A percentile compares a stretch with the other conserved stretches of the same genome.
Conservation (phyloP, 805 yeast species). For the Wickerhamiella domercqiae region DNA sequence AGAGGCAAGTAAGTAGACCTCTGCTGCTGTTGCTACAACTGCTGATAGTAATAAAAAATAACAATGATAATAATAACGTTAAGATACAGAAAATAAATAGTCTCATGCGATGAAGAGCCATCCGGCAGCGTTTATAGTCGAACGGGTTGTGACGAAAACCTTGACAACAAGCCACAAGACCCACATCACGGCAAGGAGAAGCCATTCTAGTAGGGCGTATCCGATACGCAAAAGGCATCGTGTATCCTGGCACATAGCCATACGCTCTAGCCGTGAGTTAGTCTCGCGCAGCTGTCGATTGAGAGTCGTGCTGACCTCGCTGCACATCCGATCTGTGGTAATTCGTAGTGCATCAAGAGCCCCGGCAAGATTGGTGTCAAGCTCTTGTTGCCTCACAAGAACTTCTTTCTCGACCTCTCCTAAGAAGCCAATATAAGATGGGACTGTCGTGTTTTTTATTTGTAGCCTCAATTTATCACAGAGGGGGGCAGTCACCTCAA, state of each 20-base stretch:
- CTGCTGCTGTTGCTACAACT: too few relatives aligned
- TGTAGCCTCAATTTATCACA: constrained; percentile 7
- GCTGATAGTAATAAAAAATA: too few relatives aligned
- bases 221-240: constrained; percentile 6
- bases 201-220: constrained; percentile 15
- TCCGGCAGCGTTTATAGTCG: background rate
- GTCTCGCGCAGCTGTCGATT: constrained; percentile 17
- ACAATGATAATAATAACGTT: too few relatives aligned
- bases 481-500: background rate
- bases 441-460: constrained; percentile 10
- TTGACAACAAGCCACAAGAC: constrained; percentile 14
- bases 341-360: constrained; percentile 15
- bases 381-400: constrained; percentile 9
- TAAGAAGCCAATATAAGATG: constrained; percentile 13
- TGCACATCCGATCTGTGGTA: constrained; percentile 17
- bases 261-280: constrained; percentile 15
- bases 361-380: constrained; percentile 14
- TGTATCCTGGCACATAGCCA: constrained; percentile 7
- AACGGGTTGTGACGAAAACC: background rate
- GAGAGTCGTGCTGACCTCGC: constrained; percentile 19
- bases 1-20: too few relatives aligned
- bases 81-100: too few relatives aligned
- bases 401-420: constrained; percentile 12
- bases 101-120: background rate
- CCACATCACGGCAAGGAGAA: constrained; percentile 14